These are phyloP conservation scores for Tetrahymena malaccensis DNA, from an alignment of 73 alveolate genomes.

Conservation along the genomic window DNA sequence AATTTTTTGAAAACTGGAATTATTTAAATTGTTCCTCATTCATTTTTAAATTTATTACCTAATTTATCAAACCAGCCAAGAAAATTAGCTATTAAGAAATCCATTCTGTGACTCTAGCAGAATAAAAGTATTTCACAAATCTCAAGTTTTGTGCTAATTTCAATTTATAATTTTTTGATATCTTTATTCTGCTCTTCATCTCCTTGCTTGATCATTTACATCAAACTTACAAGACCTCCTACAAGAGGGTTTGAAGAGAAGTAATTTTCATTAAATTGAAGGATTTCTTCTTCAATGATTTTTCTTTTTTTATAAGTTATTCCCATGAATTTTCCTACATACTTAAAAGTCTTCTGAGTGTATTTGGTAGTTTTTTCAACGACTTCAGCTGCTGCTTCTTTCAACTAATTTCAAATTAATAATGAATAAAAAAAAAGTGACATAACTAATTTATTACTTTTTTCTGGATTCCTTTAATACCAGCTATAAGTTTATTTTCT, in stretches of 20 bases:
- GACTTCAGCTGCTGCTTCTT: background rate
- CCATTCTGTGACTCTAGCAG: conserved; percentile 23
- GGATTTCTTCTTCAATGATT: conserved; percentile 10
- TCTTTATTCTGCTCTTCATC: conserved; percentile 3
- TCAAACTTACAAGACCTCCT: conserved; percentile 2
- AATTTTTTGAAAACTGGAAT: background rate
- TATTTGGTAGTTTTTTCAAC: background rate
- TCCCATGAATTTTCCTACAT: conserved; percentile 3
- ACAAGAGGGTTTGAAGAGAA: conserved; percentile 24
- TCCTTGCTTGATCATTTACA: background rate
- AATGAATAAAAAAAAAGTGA: background rate
- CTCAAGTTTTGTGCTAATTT: conserved; percentile 1
- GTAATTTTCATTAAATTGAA: background rate
- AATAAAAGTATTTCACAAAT: conserved; percentile 35
- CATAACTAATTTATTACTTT: background rate
- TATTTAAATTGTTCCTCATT: too few species aligned
- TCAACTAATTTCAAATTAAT: background rate
- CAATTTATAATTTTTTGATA: background rate
- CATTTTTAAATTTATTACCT: background rate
- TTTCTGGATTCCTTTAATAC: background rate
- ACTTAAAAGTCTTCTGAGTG: background rate
- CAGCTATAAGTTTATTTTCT: background rate
- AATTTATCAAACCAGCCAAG: conserved; percentile 4
- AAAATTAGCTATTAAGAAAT: conserved; percentile 23
- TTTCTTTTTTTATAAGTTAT: conserved; percentile 3